Evolutionary conservation across 129 eudicot species (phyloP).

Genomic region (Chrysanthemum lavandulifolium): DNA sequence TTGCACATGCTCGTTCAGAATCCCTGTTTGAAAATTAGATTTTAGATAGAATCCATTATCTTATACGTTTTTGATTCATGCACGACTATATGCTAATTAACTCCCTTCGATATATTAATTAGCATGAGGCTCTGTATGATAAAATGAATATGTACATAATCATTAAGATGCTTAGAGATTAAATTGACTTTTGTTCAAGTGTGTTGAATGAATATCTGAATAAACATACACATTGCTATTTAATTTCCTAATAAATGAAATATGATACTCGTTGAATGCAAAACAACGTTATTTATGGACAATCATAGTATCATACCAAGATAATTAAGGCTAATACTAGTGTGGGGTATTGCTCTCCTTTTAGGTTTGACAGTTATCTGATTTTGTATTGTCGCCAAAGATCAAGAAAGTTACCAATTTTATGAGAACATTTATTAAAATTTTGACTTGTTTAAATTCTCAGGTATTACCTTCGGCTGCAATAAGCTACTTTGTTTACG

Average conservation of each 20-base stretch:
- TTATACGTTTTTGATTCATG: background rate
- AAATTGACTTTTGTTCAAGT: background rate
- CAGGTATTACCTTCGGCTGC: conserved; percentile 91
- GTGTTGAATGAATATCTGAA: background rate
- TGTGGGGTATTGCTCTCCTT: background rate
- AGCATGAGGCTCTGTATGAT: no score
- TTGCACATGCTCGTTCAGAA: no score
- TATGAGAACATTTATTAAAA: background rate
- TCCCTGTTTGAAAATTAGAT: no score
- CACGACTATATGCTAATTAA: background rate
- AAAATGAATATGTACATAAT: no score
- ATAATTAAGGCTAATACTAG: no score
- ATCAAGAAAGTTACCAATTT: background rate
- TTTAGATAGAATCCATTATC: no score
- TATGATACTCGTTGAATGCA: background rate
- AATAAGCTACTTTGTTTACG: conserved; percentile 79
- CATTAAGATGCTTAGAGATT: background rate
- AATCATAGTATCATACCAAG: no score
- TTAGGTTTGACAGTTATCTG: conserved; percentile 22
- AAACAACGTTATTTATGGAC: no score
- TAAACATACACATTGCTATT: background rate
- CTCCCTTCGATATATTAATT: no score
- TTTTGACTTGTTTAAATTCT: conserved; percentile 19
- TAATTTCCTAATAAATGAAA: background rate
- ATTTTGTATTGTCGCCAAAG: no score